These are phyloP conservation scores for Trichoderma aggressivum DNA, from an alignment of 2,329 filamentous ascomycete genomes.

Conservation along the genomic window DNA sequence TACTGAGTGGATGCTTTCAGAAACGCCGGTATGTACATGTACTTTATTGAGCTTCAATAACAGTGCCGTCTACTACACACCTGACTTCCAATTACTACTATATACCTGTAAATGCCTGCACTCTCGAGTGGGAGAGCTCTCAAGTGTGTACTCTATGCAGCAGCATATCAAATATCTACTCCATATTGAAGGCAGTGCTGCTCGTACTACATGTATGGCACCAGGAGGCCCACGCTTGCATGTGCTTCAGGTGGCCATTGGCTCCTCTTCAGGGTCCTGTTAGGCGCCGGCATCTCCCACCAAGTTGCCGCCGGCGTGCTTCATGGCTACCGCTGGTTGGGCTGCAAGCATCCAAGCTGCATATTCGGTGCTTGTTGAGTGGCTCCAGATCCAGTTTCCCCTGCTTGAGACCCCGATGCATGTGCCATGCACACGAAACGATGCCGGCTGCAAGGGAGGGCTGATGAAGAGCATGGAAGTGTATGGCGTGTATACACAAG, in stretches of 20 bases:
- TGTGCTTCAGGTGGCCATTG: neutral
- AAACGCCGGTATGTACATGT: neutral
- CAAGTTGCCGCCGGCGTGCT: neutral
- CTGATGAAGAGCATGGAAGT: neutral
- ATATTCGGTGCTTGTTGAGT: neutral
- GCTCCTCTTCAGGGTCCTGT: neutral
- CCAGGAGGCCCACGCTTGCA: neutral
- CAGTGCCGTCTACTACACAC: neutral
- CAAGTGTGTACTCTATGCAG: neutral
- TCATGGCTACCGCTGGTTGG: neutral
- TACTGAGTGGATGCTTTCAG: neutral
- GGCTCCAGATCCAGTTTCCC: neutral
- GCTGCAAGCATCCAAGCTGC: slow-evolving; percentile 8
- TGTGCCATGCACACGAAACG: neutral
- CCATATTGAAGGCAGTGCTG: too few species aligned
- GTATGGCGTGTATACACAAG: too few species aligned
- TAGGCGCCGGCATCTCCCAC: neutral
- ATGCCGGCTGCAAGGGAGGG: neutral
- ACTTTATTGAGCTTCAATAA: neutral
- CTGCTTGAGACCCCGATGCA: neutral
- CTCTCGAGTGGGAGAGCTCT: too few species aligned
- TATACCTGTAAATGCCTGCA: neutral
- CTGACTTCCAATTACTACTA: neutral
- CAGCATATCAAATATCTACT: neutral
- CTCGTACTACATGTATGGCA: too few species aligned